A percentile compares a stretch with the other conserved stretches of the same genome.
Conservation (phyloP, 2,329 filamentous ascomycete species). For the Lachnum nothofagi region DNA sequence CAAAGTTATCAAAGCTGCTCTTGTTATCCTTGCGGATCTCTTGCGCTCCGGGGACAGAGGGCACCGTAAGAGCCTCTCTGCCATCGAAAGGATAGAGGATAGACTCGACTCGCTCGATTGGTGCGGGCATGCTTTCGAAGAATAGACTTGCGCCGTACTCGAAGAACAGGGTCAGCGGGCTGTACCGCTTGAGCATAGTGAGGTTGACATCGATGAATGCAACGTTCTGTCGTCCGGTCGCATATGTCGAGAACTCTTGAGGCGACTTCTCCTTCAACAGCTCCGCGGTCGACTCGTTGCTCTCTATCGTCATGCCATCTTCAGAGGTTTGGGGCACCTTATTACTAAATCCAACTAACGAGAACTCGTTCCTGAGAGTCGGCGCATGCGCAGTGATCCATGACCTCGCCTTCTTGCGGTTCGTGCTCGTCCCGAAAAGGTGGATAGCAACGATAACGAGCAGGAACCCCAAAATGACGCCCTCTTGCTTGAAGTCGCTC, state of each 20-base stretch:
- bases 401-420: slow-evolving; percentile 71
- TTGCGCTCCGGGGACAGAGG: slow-evolving; percentile 53
- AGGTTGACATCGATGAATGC: slow-evolving; percentile 76
- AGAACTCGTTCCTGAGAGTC: slow-evolving; percentile 73
- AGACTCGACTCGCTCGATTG: slow-evolving; percentile 70
- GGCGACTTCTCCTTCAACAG: slow-evolving; percentile 81
- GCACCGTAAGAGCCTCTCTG: slow-evolving; percentile 74
- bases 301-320: slow-evolving; percentile 36
- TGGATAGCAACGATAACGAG: slow-evolving; percentile 71
- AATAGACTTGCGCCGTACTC: slow-evolving; percentile 71
- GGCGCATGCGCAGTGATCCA: slow-evolving; percentile 76
- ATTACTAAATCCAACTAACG: slow-evolving; percentile 73
- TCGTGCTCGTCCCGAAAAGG: slow-evolving; percentile 72
- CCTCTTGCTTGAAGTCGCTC: slow-evolving; percentile 83
- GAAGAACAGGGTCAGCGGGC: slow-evolving; percentile 40
- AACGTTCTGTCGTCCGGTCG: slow-evolving; percentile 85
- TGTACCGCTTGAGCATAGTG: slow-evolving; percentile 29
- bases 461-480: slow-evolving; percentile 72
- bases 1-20: slow-evolving; percentile 80
- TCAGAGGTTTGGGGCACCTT: slow-evolving; percentile 41
- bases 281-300: slow-evolving; percentile 43
- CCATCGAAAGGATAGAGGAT: slow-evolving; percentile 87
- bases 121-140: slow-evolving; percentile 67
- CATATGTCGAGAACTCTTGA: slow-evolving; percentile 82
- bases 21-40: slow-evolving; percentile 53